Conservation (phyloP, 495 filamentous ascomycete species). For the Pseudevernia furfuracea region DNA sequence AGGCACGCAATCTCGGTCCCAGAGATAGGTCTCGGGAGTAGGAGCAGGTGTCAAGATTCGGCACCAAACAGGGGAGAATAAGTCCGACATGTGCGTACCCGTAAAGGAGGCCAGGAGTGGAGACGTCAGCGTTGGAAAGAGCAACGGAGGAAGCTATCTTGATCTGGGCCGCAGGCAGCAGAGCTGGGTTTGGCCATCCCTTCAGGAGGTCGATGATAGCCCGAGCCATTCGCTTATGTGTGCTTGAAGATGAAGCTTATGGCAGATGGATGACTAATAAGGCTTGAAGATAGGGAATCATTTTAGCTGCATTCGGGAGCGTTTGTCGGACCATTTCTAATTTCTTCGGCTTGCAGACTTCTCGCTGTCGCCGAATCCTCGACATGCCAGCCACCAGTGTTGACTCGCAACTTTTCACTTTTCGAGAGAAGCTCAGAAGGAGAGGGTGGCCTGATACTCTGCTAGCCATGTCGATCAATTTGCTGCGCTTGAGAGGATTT, state of each 20-base stretch:
- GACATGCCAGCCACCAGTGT: not conserved
- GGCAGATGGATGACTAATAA: not conserved
- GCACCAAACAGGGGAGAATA: too few relatives aligned
- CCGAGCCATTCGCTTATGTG: not conserved
- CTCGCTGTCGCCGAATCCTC: not conserved
- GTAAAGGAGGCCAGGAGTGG: slow-evolving; percentile 58
- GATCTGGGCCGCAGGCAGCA: slow-evolving; percentile 59
- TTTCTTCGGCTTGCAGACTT: too few relatives aligned
- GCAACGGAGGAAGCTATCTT: slow-evolving; percentile 45
- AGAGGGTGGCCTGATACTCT: not conserved
- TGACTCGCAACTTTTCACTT: too few relatives aligned
- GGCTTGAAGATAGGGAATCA: not conserved
- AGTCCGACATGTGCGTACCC: slow-evolving; percentile 30
- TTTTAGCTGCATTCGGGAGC: not conserved
- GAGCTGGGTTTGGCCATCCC: slow-evolving; percentile 62
- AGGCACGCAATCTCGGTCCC: too few relatives aligned
- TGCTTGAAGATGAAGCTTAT: not conserved
- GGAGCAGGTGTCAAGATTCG: too few relatives aligned
- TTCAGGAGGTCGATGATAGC: slow-evolving; percentile 54
- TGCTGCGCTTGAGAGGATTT: not conserved
- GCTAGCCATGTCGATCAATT: not conserved
- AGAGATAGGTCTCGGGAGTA: too few relatives aligned
- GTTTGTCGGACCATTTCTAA: too few relatives aligned
- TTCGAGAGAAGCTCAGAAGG: too few relatives aligned
- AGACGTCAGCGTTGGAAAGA: slow-evolving; percentile 51